Evolutionary conservation across 148 eudicot species (phyloP).

Genomic region (Cornus controversa): DNA sequence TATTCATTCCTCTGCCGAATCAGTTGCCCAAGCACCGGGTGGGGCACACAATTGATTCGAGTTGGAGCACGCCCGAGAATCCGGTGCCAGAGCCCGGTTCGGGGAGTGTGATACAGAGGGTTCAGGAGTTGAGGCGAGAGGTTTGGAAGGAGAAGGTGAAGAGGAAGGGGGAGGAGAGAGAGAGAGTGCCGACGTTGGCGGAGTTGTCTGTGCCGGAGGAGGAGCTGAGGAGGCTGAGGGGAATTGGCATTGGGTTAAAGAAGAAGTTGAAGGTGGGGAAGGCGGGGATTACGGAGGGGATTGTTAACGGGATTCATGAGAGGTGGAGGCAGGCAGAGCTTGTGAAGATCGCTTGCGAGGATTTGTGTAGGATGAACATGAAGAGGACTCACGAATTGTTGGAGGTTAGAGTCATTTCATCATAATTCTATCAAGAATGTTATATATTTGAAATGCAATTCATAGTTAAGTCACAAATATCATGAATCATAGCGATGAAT

Average conservation of each 20-base stretch:
- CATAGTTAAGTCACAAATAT: too few species aligned
- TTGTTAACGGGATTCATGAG: constrained; percentile 94
- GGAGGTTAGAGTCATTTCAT: constrained; percentile 51
- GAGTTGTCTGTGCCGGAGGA: constrained; percentile 52
- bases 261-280: constrained; percentile 83
- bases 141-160: constrained; percentile 42
- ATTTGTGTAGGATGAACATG: constrained; percentile 81
- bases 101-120: constrained; percentile 46
- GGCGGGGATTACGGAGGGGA: constrained; percentile 88
- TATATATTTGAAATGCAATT: too few species aligned
- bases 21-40: constrained; percentile 66
- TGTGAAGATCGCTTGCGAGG: constrained; percentile 74
- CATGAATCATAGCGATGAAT: too few species aligned
- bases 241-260: constrained; percentile 58
- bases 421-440: neutral
- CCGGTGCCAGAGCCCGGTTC: constrained; percentile 73
- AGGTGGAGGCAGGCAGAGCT: constrained; percentile 83
- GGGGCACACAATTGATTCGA: constrained; percentile 83
- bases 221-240: constrained; percentile 70
- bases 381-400: constrained; percentile 88
- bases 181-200: constrained; percentile 61
- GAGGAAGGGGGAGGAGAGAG: constrained; percentile 24
- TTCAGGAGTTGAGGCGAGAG: constrained; percentile 44
- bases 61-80: constrained; percentile 83
- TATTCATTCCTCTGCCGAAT: constrained; percentile 69